Evolutionary conservation across 768 basidiomycete genomes (phyloP).

Genomic region (Lactarius pseudohatsudake): DNA sequence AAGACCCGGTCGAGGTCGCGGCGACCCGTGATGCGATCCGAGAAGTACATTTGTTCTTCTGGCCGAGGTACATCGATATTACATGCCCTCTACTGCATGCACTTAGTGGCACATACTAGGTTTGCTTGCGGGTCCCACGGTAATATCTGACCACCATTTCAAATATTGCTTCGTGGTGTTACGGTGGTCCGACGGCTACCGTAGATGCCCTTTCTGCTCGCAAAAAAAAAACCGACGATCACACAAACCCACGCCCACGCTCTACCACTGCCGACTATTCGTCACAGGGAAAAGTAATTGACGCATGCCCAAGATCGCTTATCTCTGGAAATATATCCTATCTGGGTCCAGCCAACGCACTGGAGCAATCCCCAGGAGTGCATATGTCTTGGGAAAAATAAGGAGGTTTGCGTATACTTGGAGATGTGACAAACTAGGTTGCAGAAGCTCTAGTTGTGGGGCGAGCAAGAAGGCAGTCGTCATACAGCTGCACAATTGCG

Average conservation of each 20-base stretch:
- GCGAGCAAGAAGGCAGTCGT: not conserved
- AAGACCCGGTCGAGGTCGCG: constrained; percentile 1
- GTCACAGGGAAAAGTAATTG: not conserved
- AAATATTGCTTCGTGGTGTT: constrained; percentile 16
- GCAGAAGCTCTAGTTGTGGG: not conserved
- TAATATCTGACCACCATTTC: constrained; percentile 5
- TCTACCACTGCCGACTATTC: not conserved
- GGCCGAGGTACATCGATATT: constrained; percentile 1
- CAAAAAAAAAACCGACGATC: not conserved
- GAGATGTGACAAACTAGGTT: not conserved
- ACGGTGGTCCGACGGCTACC: not conserved
- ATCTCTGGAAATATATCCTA: not conserved
- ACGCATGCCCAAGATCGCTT: not conserved
- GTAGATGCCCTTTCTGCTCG: too few species aligned
- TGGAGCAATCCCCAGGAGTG: not conserved
- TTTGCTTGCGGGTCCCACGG: constrained; percentile 5
- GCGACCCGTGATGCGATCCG: not conserved
- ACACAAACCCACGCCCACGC: too few species aligned
- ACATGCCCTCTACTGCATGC: constrained; percentile 1
- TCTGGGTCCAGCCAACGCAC: not conserved
- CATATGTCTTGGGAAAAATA: not conserved
- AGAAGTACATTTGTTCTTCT: constrained; percentile 4
- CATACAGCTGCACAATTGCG: not conserved
- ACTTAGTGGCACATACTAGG: not conserved
- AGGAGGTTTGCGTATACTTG: not conserved